Evolutionary conservation across 306 rosid species (phyloP).

Genomic region (Pyrus pyrifolia): DNA sequence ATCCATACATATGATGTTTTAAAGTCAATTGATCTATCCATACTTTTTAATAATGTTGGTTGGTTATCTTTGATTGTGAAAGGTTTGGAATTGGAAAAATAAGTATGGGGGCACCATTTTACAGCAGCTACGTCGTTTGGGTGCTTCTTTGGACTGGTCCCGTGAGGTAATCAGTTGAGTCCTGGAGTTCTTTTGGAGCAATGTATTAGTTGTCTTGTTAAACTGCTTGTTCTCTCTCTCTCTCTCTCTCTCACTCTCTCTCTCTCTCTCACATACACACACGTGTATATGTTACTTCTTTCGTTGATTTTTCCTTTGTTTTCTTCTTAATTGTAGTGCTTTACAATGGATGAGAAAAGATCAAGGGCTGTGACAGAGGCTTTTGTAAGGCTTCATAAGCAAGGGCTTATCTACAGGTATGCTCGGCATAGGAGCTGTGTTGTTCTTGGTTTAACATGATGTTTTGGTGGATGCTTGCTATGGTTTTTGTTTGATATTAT

Average conservation of each 20-base stretch:
- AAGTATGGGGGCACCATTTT: conserved; percentile 79
- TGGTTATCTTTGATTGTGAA: conserved; percentile 6
- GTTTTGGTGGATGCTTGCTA: not conserved
- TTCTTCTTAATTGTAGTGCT: conserved; percentile 46
- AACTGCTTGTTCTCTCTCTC: not conserved
- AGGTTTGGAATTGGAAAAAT: conserved; percentile 97
- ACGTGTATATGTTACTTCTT: not conserved
- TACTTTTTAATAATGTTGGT: conserved; percentile 2
- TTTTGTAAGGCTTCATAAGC: conserved; percentile 71
- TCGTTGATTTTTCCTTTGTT: not conserved
- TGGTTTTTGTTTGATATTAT: not conserved
- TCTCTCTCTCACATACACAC: not conserved
- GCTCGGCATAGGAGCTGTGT: conserved; percentile 10
- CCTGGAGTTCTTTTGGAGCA: not conserved
- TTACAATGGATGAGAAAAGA: conserved; percentile 91
- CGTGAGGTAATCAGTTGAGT: conserved; percentile 61
- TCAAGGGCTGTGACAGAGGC: conserved; percentile 88
- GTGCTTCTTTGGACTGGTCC: conserved; percentile 96
- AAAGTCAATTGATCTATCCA: not conserved
- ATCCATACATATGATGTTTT: not conserved
- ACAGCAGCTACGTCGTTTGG: conserved; percentile 75
- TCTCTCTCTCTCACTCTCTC: not conserved
- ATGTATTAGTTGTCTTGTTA: not conserved
- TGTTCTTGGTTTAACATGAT: not conserved
- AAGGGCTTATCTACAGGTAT: conserved; percentile 80